Evolutionary conservation across 331 rosid species (phyloP).

Genomic region (Acacia concinna): DNA sequence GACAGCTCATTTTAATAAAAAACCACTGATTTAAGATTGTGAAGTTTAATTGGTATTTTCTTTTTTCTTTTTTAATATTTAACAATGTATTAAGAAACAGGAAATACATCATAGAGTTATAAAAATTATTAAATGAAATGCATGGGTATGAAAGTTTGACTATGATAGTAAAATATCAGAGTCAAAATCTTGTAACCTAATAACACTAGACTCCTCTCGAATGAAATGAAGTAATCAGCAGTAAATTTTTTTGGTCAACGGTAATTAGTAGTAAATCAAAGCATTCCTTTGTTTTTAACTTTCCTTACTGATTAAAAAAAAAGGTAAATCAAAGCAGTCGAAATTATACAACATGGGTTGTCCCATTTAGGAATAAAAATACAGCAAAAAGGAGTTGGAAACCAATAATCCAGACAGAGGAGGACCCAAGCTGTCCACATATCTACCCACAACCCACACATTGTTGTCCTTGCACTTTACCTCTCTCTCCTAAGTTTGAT

Average conservation of each 20-base stretch:
- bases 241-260: too few relatives aligned
- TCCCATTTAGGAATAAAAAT: background rate
- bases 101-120: background rate
- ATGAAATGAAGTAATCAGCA: background rate
- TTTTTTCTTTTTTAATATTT: too few relatives aligned
- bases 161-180: too few relatives aligned
- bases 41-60: too few relatives aligned
- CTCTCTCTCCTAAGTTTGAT: background rate
- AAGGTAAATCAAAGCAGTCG: background rate
- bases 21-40: too few relatives aligned
- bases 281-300: too few relatives aligned
- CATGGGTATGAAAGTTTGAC: background rate
- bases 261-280: too few relatives aligned
- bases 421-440: constrained; percentile 24
- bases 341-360: background rate
- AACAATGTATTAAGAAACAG: background rate
- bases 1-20: too few relatives aligned
- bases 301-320: too few relatives aligned
- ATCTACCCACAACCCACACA: background rate
- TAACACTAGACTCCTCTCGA: background rate
- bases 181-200: too few relatives aligned
- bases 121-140: background rate
- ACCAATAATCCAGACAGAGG: background rate
- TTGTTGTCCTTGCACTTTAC: background rate
- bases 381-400: background rate